phyloP scores from a whole-genome alignment of 2,329 filamentous ascomycete species.

The Trichocomaceae sp. region DNA sequence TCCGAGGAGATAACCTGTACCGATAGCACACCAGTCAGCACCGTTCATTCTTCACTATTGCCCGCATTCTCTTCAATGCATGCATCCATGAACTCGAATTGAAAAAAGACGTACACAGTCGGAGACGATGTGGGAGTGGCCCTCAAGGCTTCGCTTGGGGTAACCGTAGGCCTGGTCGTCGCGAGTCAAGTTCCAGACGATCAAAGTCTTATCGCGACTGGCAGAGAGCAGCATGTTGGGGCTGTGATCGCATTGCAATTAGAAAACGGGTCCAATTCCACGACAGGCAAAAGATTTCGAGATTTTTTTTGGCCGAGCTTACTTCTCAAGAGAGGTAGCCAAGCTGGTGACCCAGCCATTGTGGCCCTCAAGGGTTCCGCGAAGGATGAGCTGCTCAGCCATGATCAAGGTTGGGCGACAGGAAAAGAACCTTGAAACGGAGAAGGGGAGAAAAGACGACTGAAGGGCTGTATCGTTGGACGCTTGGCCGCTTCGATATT shows the following conservation, averaged over 20 bases:
- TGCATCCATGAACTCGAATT: constrained; percentile 12
- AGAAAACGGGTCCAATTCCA: constrained; percentile 25
- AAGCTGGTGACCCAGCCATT: constrained; percentile 99
- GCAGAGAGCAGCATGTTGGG: constrained; percentile 99
- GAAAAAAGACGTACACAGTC: constrained; percentile 77
- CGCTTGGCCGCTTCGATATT: constrained; percentile 21
- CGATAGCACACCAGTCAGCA: constrained; percentile 21
- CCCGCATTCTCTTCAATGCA: not conserved
- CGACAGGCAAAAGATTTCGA: constrained; percentile 14
- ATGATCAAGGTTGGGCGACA: constrained; percentile 49
- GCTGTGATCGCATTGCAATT: constrained; percentile 46
- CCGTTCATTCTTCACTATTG: constrained; percentile 8
- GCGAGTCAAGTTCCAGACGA: constrained; percentile 99
- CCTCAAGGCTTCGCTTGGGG: constrained; percentile 97
- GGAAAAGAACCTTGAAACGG: constrained; percentile 34
- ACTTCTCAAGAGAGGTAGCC: constrained; percentile 99
- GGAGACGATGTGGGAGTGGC: constrained; percentile 99
- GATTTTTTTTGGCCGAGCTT: constrained; percentile 36
- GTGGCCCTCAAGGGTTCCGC: constrained; percentile 97
- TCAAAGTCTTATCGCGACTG: constrained; percentile 96
- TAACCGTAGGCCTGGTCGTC: constrained; percentile 97
- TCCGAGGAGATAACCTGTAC: constrained; percentile 94
- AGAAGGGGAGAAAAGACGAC: constrained; percentile 22
- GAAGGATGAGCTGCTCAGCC: constrained; percentile 92
- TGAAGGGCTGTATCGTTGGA: constrained; percentile 37